Conservation (phyloP, 2,329 filamentous ascomycete genomes). For the Tolypocladium album region DNA sequence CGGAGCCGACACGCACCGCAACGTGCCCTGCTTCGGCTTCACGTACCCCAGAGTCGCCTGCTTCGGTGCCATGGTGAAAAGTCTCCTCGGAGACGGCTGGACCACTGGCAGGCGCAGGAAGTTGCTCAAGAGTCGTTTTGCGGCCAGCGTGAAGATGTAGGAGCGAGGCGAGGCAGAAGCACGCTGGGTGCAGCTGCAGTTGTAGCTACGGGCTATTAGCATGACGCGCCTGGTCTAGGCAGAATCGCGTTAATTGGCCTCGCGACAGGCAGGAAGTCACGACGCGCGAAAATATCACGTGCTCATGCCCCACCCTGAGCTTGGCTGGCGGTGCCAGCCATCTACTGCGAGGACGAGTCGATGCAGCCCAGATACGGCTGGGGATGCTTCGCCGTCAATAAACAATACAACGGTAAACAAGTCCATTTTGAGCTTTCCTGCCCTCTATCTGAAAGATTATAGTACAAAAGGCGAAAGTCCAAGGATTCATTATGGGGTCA, state of each 20-base stretch:
- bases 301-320: constrained; percentile 1
- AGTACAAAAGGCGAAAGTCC: constrained; percentile 16
- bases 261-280: constrained; percentile 10
- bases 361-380: too few relatives aligned
- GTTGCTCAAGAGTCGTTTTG: constrained; percentile 3
- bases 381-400: background rate
- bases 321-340: too few relatives aligned
- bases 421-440: constrained; percentile 11
- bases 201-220: constrained; percentile 9
- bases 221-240: constrained; percentile 25
- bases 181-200: constrained; percentile 10
- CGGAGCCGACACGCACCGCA: constrained; percentile 47
- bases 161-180: constrained; percentile 6
- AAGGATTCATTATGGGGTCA: constrained; percentile 19
- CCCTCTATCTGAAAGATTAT: constrained; percentile 12
- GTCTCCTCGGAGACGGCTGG: constrained; percentile 2
- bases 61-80: constrained; percentile 40
- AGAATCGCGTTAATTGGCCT: constrained; percentile 29
- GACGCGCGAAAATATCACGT: constrained; percentile 16
- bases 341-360: too few relatives aligned
- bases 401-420: background rate
- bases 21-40: constrained; percentile 58
- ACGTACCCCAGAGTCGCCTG: constrained; percentile 88
- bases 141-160: constrained; percentile 1
- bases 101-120: constrained; percentile 3